Percentiles rank a stretch among this genome's conserved stretches.
phyloP scores from a whole-genome alignment of 495 filamentous ascomycete genomes.

The Talaromyces proteolyticus region DNA sequence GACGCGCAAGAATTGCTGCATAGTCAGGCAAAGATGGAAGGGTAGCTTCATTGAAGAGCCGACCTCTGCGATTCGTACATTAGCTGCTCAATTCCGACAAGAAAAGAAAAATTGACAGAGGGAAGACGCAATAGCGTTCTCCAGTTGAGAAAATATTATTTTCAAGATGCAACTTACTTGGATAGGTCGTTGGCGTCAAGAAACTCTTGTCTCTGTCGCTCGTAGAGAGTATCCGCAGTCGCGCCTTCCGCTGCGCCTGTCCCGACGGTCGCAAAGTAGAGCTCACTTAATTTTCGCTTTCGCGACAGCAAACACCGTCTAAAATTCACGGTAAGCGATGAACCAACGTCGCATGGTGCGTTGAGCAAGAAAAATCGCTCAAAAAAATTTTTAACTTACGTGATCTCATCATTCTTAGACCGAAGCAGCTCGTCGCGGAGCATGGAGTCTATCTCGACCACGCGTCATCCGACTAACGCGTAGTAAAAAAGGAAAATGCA shows the following conservation, averaged over 20 bases:
- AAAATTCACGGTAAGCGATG: conserved; percentile 31
- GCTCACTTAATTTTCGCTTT: conserved; percentile 77
- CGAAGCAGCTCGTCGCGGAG: conserved; percentile 51
- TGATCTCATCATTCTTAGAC: conserved; percentile 57
- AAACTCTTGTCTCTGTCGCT: conserved; percentile 51
- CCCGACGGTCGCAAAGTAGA: conserved; percentile 56
- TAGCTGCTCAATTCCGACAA: background rate
- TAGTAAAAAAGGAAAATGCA: conserved; percentile 37
- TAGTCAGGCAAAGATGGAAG: conserved; percentile 54
- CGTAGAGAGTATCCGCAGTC: conserved; percentile 45
- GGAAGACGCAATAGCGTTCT: too few species aligned
- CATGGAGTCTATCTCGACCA: conserved; percentile 47
- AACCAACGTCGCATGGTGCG: conserved; percentile 10
- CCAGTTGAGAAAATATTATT: conserved; percentile 12
- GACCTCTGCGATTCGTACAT: conserved; percentile 48
- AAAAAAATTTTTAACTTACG: conserved; percentile 41
- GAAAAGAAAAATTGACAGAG: too few species aligned
- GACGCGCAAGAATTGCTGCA: conserved; percentile 25
- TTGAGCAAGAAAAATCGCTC: conserved; percentile 11
- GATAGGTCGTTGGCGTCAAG: conserved; percentile 69
- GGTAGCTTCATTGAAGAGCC: conserved; percentile 62
- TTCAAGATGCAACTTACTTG: conserved; percentile 52
- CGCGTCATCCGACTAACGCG: conserved; percentile 56
- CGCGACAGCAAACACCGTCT: conserved; percentile 73
- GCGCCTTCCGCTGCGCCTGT: conserved; percentile 46